Conservation (phyloP, 352 stramenopile genomes). For the Pythium aristosporum region DNA sequence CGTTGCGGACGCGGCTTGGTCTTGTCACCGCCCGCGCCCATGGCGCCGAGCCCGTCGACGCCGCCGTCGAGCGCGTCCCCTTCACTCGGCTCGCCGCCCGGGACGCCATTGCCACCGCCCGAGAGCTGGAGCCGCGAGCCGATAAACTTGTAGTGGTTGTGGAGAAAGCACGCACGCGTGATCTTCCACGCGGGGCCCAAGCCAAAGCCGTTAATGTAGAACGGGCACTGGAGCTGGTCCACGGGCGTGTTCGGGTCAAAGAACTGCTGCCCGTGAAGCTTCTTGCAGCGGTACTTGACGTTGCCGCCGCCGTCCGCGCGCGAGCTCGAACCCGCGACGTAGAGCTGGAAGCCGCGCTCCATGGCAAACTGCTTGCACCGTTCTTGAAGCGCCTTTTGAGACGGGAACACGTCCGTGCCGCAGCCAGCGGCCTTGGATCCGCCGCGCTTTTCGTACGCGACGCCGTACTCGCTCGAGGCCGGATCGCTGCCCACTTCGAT, state of each 20-base stretch:
- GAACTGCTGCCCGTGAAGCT: constrained; percentile 77
- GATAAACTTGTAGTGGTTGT: constrained; percentile 89
- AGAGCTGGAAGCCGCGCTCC: constrained; percentile 70
- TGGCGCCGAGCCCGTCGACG: background rate
- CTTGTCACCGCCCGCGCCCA: background rate
- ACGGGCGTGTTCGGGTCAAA: constrained; percentile 55
- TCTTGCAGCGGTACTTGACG: constrained; percentile 84
- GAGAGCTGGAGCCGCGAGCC: constrained; percentile 41
- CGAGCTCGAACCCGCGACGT: constrained; percentile 66
- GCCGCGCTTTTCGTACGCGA: constrained; percentile 78
- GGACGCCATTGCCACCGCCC: constrained; percentile 8
- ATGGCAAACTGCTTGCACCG: constrained; percentile 80
- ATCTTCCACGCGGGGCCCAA: constrained; percentile 70
- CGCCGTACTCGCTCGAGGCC: constrained; percentile 50
- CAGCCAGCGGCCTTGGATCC: constrained; percentile 52
- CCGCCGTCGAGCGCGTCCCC: background rate
- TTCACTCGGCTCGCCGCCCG: background rate
- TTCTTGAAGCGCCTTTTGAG: constrained; percentile 66
- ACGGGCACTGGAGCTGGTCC: constrained; percentile 59
- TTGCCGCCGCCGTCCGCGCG: constrained; percentile 68
- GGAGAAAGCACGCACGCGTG: constrained; percentile 68
- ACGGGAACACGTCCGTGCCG: constrained; percentile 53
- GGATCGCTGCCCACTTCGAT: constrained; percentile 49
- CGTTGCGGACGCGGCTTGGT: constrained; percentile 35
- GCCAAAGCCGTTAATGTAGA: constrained; percentile 82